These are phyloP conservation scores for Cladosporium sp. DNA, from an alignment of 2,329 filamentous ascomycete species.

Conservation along the genomic window DNA sequence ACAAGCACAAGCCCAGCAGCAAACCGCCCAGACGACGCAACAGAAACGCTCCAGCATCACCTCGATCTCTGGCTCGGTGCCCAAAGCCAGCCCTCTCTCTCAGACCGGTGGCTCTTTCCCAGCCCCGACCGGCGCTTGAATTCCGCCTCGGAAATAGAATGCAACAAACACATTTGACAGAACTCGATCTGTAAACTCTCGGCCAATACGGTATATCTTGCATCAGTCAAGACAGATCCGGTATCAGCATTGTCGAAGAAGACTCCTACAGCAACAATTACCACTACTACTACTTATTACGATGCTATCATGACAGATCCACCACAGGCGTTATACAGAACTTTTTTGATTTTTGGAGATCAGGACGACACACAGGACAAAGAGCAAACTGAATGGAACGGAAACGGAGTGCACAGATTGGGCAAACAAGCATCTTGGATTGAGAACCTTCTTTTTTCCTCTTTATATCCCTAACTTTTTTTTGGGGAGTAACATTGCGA, in stretches of 20 bases:
- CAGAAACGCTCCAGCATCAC: constrained; percentile 18
- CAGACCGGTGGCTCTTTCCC: constrained; percentile 2
- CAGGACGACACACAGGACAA: neutral
- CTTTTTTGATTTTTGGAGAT: neutral
- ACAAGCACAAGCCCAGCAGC: constrained; percentile 12
- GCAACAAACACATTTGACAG: neutral
- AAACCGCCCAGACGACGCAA: neutral
- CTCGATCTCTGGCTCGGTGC: constrained; percentile 14
- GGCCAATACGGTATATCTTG: neutral
- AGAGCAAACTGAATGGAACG: neutral
- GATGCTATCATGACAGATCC: neutral
- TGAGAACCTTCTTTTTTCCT: no score
- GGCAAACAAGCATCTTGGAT: constrained; percentile 1
- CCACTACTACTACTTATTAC: neutral
- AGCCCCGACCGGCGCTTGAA: neutral
- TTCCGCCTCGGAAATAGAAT: neutral
- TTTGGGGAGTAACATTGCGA: no score
- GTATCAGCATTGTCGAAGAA: neutral
- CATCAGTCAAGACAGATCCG: neutral
- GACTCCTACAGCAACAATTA: neutral
- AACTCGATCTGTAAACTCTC: neutral
- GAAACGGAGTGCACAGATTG: neutral
- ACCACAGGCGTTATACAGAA: neutral
- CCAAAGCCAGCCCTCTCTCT: constrained; percentile 17
- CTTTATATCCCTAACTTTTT: constrained; percentile 3